Conservation (phyloP, 73 alveolate genomes). For the Symbiodinium natans region DNA sequence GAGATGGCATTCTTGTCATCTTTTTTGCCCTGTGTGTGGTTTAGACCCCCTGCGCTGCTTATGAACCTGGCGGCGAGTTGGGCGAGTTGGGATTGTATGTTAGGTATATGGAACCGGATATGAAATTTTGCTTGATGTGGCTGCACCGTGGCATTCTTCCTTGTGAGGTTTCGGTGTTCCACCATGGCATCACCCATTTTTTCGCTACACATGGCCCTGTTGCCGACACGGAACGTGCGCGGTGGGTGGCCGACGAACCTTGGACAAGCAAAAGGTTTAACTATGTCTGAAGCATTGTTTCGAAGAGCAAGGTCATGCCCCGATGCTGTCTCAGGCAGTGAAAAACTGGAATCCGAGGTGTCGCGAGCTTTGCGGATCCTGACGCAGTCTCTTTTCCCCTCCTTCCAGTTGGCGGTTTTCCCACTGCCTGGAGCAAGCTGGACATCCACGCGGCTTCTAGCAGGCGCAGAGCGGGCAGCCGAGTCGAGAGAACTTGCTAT, state of each 20-base stretch:
- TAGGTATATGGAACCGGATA: no score
- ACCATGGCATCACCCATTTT: conserved; percentile 91
- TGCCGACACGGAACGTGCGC: conserved; percentile 92
- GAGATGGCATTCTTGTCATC: no score
- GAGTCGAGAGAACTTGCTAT: no score
- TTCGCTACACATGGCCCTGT: conserved; percentile 77
- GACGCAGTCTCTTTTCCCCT: conserved; percentile 86
- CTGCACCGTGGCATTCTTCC: no score
- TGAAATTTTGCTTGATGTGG: no score
- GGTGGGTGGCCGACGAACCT: conserved; percentile 93
- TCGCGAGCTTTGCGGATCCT: conserved; percentile 75
- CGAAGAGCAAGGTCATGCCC: no score
- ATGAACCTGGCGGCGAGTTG: no score
- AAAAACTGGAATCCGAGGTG: conserved; percentile 39
- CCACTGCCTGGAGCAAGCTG: conserved; percentile 91
- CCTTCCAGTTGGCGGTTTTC: conserved; percentile 73
- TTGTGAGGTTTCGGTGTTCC: conserved; percentile 91
- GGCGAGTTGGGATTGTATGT: no score
- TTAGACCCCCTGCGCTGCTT: no score
- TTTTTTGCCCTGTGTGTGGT: no score
- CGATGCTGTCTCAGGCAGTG: no score
- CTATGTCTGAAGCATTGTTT: no score
- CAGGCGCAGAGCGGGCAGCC: conserved; percentile 25
- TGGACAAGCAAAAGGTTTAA: neutral
- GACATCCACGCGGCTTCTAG: conserved; percentile 66